Evolutionary conservation across 345 rosid genomes (phyloP).

Genomic region (Carallia brachiata): DNA sequence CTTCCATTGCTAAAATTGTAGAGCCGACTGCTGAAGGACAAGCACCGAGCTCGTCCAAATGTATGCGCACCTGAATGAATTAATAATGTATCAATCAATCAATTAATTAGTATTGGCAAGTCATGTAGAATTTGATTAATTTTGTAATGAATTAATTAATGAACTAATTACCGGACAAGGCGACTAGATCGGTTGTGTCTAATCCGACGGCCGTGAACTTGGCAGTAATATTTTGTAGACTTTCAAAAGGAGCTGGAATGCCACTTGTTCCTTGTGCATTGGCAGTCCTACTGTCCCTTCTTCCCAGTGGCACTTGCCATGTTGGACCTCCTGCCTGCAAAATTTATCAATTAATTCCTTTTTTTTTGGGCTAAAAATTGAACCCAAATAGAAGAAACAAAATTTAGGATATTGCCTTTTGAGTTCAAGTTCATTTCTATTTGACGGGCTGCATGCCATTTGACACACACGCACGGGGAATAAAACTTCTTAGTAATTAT

Average conservation of each 20-base stretch:
- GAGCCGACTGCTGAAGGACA: conserved; percentile 63
- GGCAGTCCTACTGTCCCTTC: conserved; percentile 34
- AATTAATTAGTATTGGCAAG: too few relatives aligned
- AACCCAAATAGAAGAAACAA: too few relatives aligned
- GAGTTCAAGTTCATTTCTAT: too few relatives aligned
- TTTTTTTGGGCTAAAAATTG: too few relatives aligned
- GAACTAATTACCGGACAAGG: conserved; percentile 16
- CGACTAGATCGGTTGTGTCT: conserved; percentile 25
- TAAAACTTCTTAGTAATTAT: too few relatives aligned
- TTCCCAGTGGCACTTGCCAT: conserved; percentile 30
- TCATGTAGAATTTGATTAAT: not conserved
- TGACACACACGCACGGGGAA: too few relatives aligned
- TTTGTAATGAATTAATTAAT: not conserved
- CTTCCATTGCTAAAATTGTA: conserved; percentile 50
- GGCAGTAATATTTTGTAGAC: conserved; percentile 3
- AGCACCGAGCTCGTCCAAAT: conserved; percentile 70
- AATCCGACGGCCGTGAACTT: conserved; percentile 19
- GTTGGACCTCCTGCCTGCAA: conserved; percentile 38
- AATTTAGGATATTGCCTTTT: not conserved
- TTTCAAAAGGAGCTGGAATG: conserved; percentile 13
- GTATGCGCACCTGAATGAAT: conserved; percentile 62
- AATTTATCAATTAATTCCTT: not conserved
- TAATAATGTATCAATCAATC: not conserved
- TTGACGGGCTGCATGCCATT: too few relatives aligned
- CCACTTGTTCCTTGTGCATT: conserved; percentile 9